Evolutionary conservation across 2,329 filamentous ascomycete species (phyloP).

Genomic region (Daldinia sp.): DNA sequence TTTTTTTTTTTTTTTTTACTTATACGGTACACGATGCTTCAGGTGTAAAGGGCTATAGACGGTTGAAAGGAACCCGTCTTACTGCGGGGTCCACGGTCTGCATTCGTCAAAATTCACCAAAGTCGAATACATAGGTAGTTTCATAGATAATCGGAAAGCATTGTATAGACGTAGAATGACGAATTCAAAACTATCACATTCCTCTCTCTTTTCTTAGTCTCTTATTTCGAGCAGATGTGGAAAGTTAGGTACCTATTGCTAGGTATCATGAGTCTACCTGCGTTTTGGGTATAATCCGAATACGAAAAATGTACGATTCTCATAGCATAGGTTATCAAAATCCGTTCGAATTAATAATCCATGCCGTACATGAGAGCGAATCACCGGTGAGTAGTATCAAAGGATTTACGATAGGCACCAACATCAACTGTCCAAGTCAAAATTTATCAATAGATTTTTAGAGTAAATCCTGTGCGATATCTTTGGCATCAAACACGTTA

Average conservation of each 20-base stretch:
- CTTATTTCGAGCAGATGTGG: background rate
- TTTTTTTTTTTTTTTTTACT: background rate
- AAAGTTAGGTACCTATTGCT: background rate
- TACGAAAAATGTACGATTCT: background rate
- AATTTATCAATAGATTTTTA: background rate
- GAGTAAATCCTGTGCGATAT: background rate
- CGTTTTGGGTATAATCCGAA: background rate
- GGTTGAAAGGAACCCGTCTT: background rate
- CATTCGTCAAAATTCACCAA: background rate
- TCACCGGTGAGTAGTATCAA: background rate
- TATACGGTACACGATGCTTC: background rate
- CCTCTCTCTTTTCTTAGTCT: background rate
- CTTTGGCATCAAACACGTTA: background rate
- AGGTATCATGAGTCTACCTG: background rate
- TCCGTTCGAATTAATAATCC: background rate
- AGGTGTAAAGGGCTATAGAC: background rate
- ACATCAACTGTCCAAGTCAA: background rate
- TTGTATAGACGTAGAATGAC: background rate
- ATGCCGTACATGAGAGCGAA: background rate
- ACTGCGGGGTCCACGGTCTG: background rate
- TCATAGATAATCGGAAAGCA: background rate
- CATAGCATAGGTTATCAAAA: background rate
- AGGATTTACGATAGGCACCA: background rate
- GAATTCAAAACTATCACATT: background rate
- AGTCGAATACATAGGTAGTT: background rate